These are phyloP conservation scores for Nicotiana tomentosiformis DNA, from an alignment of 257 asterid species.

Conservation along the genomic window DNA sequence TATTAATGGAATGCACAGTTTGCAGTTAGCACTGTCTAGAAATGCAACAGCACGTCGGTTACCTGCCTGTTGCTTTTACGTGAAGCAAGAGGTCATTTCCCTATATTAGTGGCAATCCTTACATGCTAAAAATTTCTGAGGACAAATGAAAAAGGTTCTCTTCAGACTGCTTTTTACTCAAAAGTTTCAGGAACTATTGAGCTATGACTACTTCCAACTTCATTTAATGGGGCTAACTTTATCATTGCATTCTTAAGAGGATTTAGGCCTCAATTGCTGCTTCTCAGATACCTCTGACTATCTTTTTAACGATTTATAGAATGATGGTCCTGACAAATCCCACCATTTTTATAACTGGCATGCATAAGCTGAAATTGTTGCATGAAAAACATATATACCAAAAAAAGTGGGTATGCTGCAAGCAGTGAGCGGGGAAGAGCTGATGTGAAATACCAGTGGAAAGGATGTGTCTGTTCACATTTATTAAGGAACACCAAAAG, in stretches of 20 bases:
- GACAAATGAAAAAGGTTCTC: not conserved
- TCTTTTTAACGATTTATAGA: not conserved
- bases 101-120: not conserved
- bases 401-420: slow-evolving; percentile 79
- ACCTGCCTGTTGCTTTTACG: not conserved
- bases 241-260: not conserved
- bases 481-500: slow-evolving; percentile 28
- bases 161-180: not conserved
- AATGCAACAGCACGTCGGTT: not conserved
- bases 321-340: not conserved
- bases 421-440: slow-evolving; percentile 96
- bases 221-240: not conserved
- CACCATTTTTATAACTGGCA: not conserved
- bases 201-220: not conserved
- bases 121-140: not conserved
- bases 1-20: not conserved
- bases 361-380: not conserved
- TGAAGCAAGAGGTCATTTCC: not conserved
- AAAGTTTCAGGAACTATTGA: not conserved
- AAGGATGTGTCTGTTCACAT: slow-evolving; percentile 66
- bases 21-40: not conserved
- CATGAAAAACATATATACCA: slow-evolving; percentile 49
- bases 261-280: not conserved
- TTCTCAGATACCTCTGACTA: not conserved
- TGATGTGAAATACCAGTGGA: slow-evolving; percentile 96